Base-by-base conservation (phyloP, 495 filamentous ascomycete genomes). In the Cercophora sp. region DNA sequence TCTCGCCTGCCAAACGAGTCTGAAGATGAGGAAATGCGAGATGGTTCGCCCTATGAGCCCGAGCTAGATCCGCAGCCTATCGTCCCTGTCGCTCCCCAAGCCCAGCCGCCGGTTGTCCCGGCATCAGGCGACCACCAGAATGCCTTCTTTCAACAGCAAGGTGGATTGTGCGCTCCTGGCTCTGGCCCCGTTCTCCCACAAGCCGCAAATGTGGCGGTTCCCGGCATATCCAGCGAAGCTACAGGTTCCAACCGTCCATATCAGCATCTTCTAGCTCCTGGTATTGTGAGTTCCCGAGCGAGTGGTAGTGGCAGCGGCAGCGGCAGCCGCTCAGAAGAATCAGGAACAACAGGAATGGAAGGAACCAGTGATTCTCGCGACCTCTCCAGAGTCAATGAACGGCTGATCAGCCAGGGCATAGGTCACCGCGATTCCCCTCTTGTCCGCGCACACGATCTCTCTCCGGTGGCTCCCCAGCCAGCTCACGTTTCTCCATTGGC, bases 391-490 rank as follows among this genome's bases (percentile, higher is more conserved):
- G 54, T 60, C 20, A 62, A 62, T 34, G 63, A 66, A 46, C 63
- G 59, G 32, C 58, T 70, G 52, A 58, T 70, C 55, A 60, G 60
- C 49, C 61, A 68, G 41, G 56, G 58, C 43, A 56, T 59, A 52
- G 59, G 51, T 57, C 66, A 58, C 15, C 60, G 48, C 22, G 61
- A 61, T 5, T 60, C 71, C 20, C 72, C 72, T 8, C 40, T 75
- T 29, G 56, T 77, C 29, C 69, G 69, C 44, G 63, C 65, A 18
- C 72, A 77, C 57, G 70, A 80, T 54, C 71, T 80, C 10, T 87
- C 86, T 15, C 89, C 90, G 22, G 71, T 86, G 56, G 89, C 89
- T 40, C 90, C 90, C 31, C 87, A 88, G 52, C 90, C 90, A 25
- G 84, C 85, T 26, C 82, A 87, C 57, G 85, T 93, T 18, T 91